Base-by-base conservation (phyloP, 1,284 basidiomycete species). In the Naganishia sp. region DNA sequence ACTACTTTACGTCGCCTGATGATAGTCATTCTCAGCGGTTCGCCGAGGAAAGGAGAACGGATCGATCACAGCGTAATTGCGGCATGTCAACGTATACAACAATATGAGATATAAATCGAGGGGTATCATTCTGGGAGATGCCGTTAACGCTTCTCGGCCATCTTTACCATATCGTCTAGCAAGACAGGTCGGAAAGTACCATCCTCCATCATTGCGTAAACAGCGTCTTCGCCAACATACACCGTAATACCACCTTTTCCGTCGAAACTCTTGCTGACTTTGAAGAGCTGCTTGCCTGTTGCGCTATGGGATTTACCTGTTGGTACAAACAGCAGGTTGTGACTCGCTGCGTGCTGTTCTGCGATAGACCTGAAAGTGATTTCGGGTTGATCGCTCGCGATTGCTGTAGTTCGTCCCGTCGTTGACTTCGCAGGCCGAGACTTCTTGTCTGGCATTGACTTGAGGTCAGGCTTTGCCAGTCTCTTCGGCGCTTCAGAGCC, bases 291-390 rank as follows among this genome's bases (percentile, higher is more conserved):
- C 85, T 94, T 90, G 55, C 94, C 86, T 11, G 90, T 92, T 50
- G 81, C 82, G 70, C 89, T 87, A 70, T 97, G 90, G 15, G 87
- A 89, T 60, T 86, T 85, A 3, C 92, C 92, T 3, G 88, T 87
- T 2, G 93, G 90, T 53, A 97, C 83, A 76, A 99, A 89, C 63
- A 99, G 78, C 70, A 99, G 80, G 79, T 99, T 94, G 75, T 90
- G 87, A 25, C 86, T 80, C 1, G 90, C 86, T 2, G 90, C 89
- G 72, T 84, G 87, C 39, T 97, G 94, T 76, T 97, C 93, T 52
- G 94, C 91, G 63, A 99, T 88, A 7, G 87, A 84, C 4, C 89
- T 85, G 86, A 99, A 98, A 0, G 92, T 94, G 71, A 95, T 79
- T 28, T 90, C 82, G 85, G 88, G 70, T 86, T 84, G n/a, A 50